phyloP scores from a whole-genome alignment of 805 yeast genomes.

The Starmerella apis region DNA sequence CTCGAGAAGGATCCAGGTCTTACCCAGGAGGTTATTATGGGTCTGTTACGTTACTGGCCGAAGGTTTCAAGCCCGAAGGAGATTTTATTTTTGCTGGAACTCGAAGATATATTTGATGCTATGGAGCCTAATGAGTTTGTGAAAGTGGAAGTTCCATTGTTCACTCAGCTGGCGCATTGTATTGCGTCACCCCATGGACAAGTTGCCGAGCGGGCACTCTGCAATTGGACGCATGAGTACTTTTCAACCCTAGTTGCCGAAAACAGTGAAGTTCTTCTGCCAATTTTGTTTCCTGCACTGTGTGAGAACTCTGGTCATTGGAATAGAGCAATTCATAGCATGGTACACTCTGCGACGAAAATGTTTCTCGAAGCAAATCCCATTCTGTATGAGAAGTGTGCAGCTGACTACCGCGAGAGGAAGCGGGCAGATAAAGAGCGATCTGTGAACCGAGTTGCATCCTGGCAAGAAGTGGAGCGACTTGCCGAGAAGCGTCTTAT shows the following conservation, averaged over 20 bases:
- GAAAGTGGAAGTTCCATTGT: constrained; percentile 83
- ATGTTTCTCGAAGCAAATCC: constrained; percentile 90
- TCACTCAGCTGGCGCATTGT: constrained; percentile 88
- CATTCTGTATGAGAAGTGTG: constrained; percentile 80
- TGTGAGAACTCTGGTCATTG: constrained; percentile 77
- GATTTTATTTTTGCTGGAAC: constrained; percentile 88
- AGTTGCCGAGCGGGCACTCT: constrained; percentile 88
- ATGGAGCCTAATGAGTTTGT: constrained; percentile 88
- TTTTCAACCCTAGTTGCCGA: constrained; percentile 84
- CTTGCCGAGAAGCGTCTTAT: constrained; percentile 23
- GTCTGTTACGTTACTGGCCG: constrained; percentile 91
- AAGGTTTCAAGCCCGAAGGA: constrained; percentile 90
- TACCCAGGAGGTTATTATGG: constrained; percentile 95
- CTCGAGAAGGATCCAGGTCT: constrained; percentile 84
- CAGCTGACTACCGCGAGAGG: constrained; percentile 72
- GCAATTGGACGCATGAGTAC: constrained; percentile 91
- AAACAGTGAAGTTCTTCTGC: constrained; percentile 76
- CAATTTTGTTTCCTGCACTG: constrained; percentile 80
- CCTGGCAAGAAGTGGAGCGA: constrained; percentile 39
- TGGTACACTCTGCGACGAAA: constrained; percentile 84
- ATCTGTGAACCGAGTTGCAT: constrained; percentile 45
- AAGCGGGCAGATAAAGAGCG: constrained; percentile 50
- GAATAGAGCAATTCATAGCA: constrained; percentile 86
- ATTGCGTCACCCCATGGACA: constrained; percentile 93
- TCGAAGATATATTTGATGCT: constrained; percentile 93